Evolutionary conservation across 73 alveolate genomes (phyloP).

Genomic region (Diophrys appendiculata): DNA sequence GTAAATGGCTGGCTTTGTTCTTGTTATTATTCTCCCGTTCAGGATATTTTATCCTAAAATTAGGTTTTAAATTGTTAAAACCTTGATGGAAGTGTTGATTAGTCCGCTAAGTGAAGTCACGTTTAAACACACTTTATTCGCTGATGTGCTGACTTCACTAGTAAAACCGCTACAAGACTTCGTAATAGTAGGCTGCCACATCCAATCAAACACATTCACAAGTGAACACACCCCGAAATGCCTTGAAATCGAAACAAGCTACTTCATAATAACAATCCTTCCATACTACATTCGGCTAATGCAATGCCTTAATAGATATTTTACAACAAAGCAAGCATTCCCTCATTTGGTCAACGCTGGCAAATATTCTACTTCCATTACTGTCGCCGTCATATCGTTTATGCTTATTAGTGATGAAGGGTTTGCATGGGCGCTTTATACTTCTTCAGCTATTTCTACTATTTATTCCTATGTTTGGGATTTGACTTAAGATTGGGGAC

Average conservation of each 20-base stretch:
- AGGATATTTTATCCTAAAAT: slow-evolving; percentile 20
- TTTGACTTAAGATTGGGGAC: slow-evolving; percentile 84
- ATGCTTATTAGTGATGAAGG: background rate
- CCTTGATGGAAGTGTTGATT: slow-evolving; percentile 9
- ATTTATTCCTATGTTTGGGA: slow-evolving; percentile 73
- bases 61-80: slow-evolving; percentile 24
- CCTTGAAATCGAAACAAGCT: slow-evolving; percentile 38
- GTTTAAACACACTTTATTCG: slow-evolving; percentile 60
- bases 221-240: slow-evolving; percentile 29
- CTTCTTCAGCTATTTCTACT: slow-evolving; percentile 27
- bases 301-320: slow-evolving; percentile 77
- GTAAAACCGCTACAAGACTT: slow-evolving; percentile 56
- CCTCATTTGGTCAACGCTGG: slow-evolving; percentile 88
- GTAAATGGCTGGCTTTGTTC: background rate
- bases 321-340: slow-evolving; percentile 69
- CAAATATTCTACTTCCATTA: slow-evolving; percentile 65
- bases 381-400: slow-evolving; percentile 21
- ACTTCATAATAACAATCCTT: slow-evolving; percentile 53
- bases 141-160: slow-evolving; percentile 63
- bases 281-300: slow-evolving; percentile 81
- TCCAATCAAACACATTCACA: slow-evolving; percentile 15
- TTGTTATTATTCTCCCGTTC: slow-evolving; percentile 6
- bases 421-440: background rate
- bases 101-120: slow-evolving; percentile 60
- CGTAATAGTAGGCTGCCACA: slow-evolving; percentile 34